A percentile compares a stretch with the other conserved stretches of the same genome.
Evolutionary conservation across 129 eudicot genomes (phyloP).

Genomic region (Ambrosia trifida): DNA sequence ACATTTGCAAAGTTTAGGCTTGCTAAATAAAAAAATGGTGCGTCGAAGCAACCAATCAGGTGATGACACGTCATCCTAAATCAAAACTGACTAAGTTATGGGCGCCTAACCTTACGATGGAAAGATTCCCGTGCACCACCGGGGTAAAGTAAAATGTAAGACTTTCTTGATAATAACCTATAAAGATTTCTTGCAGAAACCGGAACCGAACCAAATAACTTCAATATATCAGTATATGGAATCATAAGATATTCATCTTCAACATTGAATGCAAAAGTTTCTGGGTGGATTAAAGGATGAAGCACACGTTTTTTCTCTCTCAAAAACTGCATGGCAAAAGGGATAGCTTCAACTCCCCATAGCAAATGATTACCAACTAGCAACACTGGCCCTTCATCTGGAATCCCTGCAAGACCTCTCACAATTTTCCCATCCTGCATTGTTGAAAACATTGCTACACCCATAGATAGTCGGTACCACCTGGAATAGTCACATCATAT

Average conservation of each 20-base stretch:
- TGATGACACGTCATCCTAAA: not conserved
- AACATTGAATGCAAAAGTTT: constrained; percentile 18
- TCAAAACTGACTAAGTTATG: not conserved
- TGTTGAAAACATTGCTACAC: constrained; percentile 70
- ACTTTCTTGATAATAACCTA: constrained; percentile 32
- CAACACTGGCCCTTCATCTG: constrained; percentile 76
- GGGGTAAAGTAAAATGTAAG: constrained; percentile 32
- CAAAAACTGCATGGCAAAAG: constrained; percentile 53
- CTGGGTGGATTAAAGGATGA: constrained; percentile 38
- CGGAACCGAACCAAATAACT: constrained; percentile 30
- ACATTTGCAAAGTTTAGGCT: not conserved
- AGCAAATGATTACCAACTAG: constrained; percentile 88
- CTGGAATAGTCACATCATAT: constrained; percentile 41
- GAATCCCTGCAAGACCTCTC: constrained; percentile 80
- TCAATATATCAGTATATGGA: constrained; percentile 25
- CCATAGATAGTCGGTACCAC: constrained; percentile 38
- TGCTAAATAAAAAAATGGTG: not conserved
- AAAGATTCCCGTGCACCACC: constrained; percentile 37
- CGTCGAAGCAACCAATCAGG: not conserved
- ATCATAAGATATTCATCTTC: constrained; percentile 26
- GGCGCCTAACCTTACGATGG: constrained; percentile 35
- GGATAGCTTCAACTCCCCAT: constrained; percentile 60
- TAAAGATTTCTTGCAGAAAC: constrained; percentile 37
- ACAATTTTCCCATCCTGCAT: constrained; percentile 74
- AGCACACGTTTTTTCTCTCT: constrained; percentile 48